A percentile compares a stretch with the other conserved stretches of the same genome.
Conservation (phyloP, 2,329 filamentous ascomycete genomes). For the Talaromyces pinophilus region DNA sequence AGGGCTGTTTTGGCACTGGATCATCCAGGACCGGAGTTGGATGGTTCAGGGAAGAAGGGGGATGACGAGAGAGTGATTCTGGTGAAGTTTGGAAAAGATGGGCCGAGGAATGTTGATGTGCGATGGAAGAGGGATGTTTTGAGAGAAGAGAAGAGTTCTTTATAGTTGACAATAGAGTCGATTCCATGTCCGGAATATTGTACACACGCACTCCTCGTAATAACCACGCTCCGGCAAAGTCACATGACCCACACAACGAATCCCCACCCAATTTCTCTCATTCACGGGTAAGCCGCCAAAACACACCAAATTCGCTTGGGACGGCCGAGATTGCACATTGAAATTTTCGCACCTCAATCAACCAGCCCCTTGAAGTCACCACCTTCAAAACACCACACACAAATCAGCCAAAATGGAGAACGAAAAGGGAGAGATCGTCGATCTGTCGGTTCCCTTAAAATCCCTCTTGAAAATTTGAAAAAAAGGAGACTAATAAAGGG, state of each 20-base stretch:
- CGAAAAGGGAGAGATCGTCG: constrained; percentile 99
- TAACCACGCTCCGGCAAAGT: constrained; percentile 18
- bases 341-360: constrained; percentile 13
- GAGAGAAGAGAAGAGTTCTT: constrained; percentile 30
- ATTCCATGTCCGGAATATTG: background rate
- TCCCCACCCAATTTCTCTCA: constrained; percentile 2
- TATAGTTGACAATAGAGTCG: constrained; percentile 29
- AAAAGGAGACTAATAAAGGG: background rate
- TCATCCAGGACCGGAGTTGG: constrained; percentile 58
- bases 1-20: constrained; percentile 57
- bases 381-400: constrained; percentile 23
- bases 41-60: constrained; percentile 51
- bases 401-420: constrained; percentile 85
- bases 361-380: constrained; percentile 4
- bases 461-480: background rate
- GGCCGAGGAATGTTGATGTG: constrained; percentile 58
- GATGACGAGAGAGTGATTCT: constrained; percentile 58
- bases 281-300: background rate
- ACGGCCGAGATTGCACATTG: constrained; percentile 2
- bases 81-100: constrained; percentile 58
- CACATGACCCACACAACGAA: constrained; percentile 38
- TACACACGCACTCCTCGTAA: background rate
- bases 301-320: background rate
- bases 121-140: constrained; percentile 50
- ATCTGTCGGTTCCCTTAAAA: constrained; percentile 71